phyloP scores from a whole-genome alignment of 2,329 filamentous ascomycete genomes.

The Drechmeria coniospora region DNA sequence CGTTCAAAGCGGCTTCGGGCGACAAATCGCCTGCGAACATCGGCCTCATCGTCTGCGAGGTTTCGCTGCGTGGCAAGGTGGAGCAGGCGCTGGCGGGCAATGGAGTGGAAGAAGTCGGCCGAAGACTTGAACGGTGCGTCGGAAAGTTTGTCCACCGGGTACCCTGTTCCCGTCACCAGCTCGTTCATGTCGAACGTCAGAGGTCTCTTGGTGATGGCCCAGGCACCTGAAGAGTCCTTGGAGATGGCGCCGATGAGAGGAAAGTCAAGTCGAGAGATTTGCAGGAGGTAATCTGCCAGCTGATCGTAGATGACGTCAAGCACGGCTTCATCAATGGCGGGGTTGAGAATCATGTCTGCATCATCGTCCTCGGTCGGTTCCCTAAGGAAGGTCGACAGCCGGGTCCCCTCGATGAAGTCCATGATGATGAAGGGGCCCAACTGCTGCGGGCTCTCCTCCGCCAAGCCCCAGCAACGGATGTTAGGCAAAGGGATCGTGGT shows the following conservation, averaged over 20 bases:
- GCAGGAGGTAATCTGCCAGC: slow-evolving; percentile 10
- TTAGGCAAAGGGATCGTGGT: slow-evolving; percentile 16
- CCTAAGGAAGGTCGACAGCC: slow-evolving; percentile 10
- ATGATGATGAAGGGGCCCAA: slow-evolving; percentile 18
- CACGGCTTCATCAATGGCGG: slow-evolving; percentile 8
- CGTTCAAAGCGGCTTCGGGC: slow-evolving; percentile 16
- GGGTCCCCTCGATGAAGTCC: slow-evolving; percentile 14
- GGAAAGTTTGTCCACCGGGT: slow-evolving; percentile 14
- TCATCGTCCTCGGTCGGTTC: slow-evolving; percentile 10
- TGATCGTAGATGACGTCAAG: slow-evolving; percentile 10
- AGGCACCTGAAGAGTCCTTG: slow-evolving; percentile 11
- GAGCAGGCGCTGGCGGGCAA: slow-evolving; percentile 11
- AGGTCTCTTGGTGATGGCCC: slow-evolving; percentile 16
- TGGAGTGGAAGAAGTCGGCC: slow-evolving; percentile 15
- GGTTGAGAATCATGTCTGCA: slow-evolving; percentile 8
- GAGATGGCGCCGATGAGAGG: slow-evolving; percentile 19
- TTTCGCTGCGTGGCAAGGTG: slow-evolving; percentile 18
- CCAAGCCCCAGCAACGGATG: slow-evolving; percentile 12
- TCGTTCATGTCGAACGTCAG: slow-evolving; percentile 27
- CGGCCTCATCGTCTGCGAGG: slow-evolving; percentile 12
- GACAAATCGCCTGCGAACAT: slow-evolving; percentile 14
- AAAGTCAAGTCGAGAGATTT: slow-evolving; percentile 17
- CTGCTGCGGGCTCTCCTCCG: slow-evolving; percentile 13
- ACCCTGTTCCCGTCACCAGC: slow-evolving; percentile 15
- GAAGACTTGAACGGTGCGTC: slow-evolving; percentile 14